phyloP scores from a whole-genome alignment of 1,139 yeast species.

The Saccharomyces hybrid region DNA sequence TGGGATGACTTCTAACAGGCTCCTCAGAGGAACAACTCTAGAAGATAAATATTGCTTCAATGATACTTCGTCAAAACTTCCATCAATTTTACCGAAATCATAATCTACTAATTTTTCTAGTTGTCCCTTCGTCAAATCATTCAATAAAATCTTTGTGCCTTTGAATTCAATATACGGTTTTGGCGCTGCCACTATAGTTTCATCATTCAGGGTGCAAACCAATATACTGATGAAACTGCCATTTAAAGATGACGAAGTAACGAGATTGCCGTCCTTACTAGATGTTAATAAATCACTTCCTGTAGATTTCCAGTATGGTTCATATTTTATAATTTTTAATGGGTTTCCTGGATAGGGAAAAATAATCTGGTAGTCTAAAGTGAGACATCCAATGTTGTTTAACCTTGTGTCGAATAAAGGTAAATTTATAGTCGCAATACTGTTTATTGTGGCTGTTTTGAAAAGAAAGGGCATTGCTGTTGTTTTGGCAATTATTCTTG shows the following conservation, averaged over 20 bases:
- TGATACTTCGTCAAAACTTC: slow-evolving; percentile 21
- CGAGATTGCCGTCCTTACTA: slow-evolving; percentile 42
- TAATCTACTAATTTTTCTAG: slow-evolving; percentile 31
- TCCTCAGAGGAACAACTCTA: slow-evolving; percentile 51
- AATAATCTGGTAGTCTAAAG: slow-evolving; percentile 73
- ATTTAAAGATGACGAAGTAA: slow-evolving; percentile 83
- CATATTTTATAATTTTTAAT: slow-evolving; percentile 84
- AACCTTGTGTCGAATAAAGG: slow-evolving; percentile 81
- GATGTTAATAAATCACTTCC: slow-evolving; percentile 5
- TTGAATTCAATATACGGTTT: slow-evolving; percentile 55
- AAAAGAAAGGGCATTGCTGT: slow-evolving; percentile 60
- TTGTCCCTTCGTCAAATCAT: slow-evolving; percentile 36
- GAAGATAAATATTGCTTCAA: slow-evolving; percentile 33
- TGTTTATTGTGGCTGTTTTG: slow-evolving; percentile 33
- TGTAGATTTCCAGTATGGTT: slow-evolving; percentile 90
- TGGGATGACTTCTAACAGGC: slow-evolving; percentile 50
- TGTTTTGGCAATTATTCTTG: slow-evolving; percentile 82
- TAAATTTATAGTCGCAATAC: slow-evolving; percentile 41
- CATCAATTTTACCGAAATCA: slow-evolving; percentile 28
- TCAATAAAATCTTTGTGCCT: slow-evolving; percentile 44
- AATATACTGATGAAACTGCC: slow-evolving; percentile 72
- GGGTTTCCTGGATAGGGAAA: slow-evolving; percentile 82
- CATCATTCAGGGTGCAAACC: slow-evolving; percentile 71
- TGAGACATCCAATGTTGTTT: slow-evolving; percentile 74
- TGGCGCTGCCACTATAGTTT: slow-evolving; percentile 80